Conservation (phyloP, 108 stramenopile species). For the Parietichytrium sp. region DNA sequence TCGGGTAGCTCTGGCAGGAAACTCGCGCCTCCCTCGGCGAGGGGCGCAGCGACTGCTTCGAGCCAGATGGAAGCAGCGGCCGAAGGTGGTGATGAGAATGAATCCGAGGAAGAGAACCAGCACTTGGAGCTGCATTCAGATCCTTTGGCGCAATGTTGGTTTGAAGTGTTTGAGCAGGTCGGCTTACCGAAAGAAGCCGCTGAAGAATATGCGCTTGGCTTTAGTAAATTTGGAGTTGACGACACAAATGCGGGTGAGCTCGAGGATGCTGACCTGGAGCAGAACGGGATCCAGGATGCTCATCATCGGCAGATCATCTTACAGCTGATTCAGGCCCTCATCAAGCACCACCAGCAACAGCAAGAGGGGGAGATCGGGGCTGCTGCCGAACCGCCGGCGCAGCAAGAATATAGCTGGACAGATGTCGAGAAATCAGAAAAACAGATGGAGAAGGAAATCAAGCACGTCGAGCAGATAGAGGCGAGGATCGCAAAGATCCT, state of each 20-base stretch:
- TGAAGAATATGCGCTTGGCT: background rate
- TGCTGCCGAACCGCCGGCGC: background rate
- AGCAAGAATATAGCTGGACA: background rate
- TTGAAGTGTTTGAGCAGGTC: background rate
- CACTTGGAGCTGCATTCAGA: no score
- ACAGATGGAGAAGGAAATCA: background rate
- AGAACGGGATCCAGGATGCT: background rate
- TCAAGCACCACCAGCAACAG: slow-evolving; percentile 25
- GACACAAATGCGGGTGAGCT: background rate
- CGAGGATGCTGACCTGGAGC: background rate
- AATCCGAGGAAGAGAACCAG: no score
- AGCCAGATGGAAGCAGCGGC: no score
- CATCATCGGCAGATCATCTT: slow-evolving; percentile 18
- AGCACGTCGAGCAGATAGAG: background rate
- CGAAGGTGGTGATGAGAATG: no score
- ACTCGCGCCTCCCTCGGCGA: no score
- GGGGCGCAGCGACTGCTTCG: no score
- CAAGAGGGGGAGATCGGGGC: background rate
- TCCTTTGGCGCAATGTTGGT: slow-evolving; percentile 21
- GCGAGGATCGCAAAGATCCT: background rate
- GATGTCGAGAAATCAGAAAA: background rate
- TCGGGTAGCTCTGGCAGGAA: no score
- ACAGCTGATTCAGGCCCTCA: slow-evolving; percentile 4
- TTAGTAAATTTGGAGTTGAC: slow-evolving; percentile 23
- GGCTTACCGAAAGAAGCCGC: background rate